These are phyloP conservation scores for Tubosaeta sp. DNA, from an alignment of 768 basidiomycete species.

Conservation along the genomic window DNA sequence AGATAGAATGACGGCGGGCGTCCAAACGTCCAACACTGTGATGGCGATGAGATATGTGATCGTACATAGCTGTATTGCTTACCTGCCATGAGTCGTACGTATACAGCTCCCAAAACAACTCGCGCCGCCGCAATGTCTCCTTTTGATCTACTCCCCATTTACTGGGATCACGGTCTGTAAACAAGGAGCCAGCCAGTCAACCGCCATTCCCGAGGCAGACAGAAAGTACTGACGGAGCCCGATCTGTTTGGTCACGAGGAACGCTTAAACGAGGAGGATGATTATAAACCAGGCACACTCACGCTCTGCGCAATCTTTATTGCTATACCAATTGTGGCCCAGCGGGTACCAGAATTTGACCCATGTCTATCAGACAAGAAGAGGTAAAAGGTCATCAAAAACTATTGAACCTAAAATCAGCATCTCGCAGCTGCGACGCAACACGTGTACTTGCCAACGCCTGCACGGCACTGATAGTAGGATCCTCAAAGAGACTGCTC, in stretches of 20 bases:
- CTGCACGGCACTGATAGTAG: conserved; percentile 64
- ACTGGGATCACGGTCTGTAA: conserved; percentile 64
- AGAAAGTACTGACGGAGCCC: conserved; percentile 53
- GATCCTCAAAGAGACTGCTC: conserved; percentile 61
- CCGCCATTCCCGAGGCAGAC: not conserved
- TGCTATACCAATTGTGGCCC: conserved; percentile 66
- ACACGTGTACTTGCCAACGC: conserved; percentile 45
- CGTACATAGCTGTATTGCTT: not conserved
- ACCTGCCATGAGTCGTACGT: conserved; percentile 36
- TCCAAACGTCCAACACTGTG: conserved; percentile 66
- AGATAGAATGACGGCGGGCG: conserved; percentile 66
- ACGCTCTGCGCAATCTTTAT: conserved; percentile 70
- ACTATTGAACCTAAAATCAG: conserved; percentile 36
- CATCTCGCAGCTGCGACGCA: conserved; percentile 26
- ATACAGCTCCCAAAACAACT: conserved; percentile 61
- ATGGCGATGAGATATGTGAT: conserved; percentile 20
- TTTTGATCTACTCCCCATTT: conserved; percentile 54
- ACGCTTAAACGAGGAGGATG: not conserved
- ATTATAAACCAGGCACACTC: conserved; percentile 31
- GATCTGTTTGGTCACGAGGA: conserved; percentile 41
- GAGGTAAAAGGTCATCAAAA: conserved; percentile 66
- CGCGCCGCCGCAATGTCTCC: conserved; percentile 60
- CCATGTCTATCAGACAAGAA: conserved; percentile 69
- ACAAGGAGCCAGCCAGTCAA: conserved; percentile 7
- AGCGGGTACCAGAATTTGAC: conserved; percentile 57